Conservation (phyloP, 257 asterid genomes). For the Ballota nigra region DNA sequence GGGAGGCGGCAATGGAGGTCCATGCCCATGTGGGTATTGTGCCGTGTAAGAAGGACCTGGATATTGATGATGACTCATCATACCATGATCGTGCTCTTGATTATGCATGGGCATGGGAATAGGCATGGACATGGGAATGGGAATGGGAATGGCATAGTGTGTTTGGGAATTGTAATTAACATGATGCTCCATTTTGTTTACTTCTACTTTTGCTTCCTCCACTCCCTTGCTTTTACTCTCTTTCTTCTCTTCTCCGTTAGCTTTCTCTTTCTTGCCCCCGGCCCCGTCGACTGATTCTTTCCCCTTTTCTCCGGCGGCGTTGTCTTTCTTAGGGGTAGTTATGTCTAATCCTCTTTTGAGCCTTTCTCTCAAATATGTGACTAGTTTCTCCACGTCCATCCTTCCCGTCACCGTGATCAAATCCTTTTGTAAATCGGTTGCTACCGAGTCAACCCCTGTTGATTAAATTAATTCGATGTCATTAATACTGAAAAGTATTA, state of each 20-base stretch:
- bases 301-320: conserved; percentile 19
- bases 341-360: conserved; percentile 56
- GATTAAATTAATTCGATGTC: background rate
- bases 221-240: background rate
- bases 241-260: conserved; percentile 9
- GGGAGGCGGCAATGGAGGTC: conserved; percentile 48
- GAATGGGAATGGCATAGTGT: conserved; percentile 34
- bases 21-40: conserved; percentile 23
- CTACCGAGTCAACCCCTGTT: conserved; percentile 60
- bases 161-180: conserved; percentile 39
- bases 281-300: conserved; percentile 10
- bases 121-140: conserved; percentile 23
- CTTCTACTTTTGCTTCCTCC: conserved; percentile 33
- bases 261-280: conserved; percentile 15
- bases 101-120: conserved; percentile 31
- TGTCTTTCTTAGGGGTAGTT: conserved; percentile 49
- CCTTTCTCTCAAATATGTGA: conserved; percentile 53
- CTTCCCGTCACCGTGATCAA: conserved; percentile 62
- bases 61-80: conserved; percentile 14
- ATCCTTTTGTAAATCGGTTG: conserved; percentile 52
- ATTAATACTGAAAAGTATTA: no score
- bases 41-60: no score
- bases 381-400: conserved; percentile 57
- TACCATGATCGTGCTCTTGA: conserved; percentile 48
- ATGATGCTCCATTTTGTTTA: conserved; percentile 49